Evolutionary conservation across 2,329 filamentous ascomycete species (phyloP).

Genomic region (Phyllosticta ampelicida): DNA sequence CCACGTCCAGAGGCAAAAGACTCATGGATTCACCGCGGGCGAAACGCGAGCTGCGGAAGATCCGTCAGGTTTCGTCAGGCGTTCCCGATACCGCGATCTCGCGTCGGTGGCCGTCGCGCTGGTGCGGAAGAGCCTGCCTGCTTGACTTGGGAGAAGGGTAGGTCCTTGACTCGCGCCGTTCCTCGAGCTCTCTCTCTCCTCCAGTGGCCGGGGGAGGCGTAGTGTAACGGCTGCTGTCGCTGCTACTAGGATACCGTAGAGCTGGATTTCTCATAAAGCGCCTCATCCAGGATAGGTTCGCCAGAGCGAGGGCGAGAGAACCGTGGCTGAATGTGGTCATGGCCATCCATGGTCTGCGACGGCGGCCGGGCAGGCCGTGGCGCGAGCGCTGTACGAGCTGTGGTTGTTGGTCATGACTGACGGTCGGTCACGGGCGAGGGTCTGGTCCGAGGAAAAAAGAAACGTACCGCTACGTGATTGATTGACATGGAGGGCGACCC

Average conservation of each 20-base stretch:
- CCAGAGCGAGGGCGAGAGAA: not conserved
- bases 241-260: constrained; percentile 2
- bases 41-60: constrained; percentile 9
- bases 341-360: not conserved
- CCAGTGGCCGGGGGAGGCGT: not conserved
- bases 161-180: constrained; percentile 7
- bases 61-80: constrained; percentile 7
- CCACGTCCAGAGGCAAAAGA: not conserved
- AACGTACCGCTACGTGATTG: not conserved
- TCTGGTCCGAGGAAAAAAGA: not conserved
- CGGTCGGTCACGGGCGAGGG: not conserved
- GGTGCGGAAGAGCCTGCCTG: constrained; percentile 8
- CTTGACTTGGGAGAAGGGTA: constrained; percentile 3
- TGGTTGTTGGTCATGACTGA: constrained; percentile 1
- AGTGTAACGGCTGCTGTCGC: constrained; percentile 10
- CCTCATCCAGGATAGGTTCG: not conserved
- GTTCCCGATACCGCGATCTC: constrained; percentile 9
- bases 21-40: constrained; percentile 1
- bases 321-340: not conserved
- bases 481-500: too few relatives aligned
- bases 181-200: not conserved
- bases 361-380: not conserved
- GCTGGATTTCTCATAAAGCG: constrained; percentile 6
- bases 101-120: not conserved
- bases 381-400: constrained; percentile 3